phyloP scores from a whole-genome alignment of 805 yeast genomes.

The Saccharomyces jurei region DNA sequence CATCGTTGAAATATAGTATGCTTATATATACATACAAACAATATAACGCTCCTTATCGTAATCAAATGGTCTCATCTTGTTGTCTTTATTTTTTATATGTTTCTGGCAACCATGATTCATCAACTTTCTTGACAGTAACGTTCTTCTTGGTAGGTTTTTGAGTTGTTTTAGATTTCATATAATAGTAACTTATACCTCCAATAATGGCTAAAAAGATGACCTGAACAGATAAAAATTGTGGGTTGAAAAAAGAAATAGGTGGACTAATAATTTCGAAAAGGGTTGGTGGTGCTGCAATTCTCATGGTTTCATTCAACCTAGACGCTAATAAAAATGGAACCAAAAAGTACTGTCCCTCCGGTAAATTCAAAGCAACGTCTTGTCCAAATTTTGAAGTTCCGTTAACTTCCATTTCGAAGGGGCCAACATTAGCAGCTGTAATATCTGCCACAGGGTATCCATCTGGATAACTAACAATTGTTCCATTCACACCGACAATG shows the following conservation, averaged over 20 bases:
- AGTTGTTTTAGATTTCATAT: not conserved
- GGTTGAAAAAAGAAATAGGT: slow-evolving; percentile 62
- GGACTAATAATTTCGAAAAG: slow-evolving; percentile 53
- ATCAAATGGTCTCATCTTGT: not conserved
- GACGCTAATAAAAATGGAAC: slow-evolving; percentile 52
- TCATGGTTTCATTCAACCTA: slow-evolving; percentile 42
- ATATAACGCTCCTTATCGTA: not conserved
- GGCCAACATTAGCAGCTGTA: slow-evolving; percentile 58
- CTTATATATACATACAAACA: not conserved
- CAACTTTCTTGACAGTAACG: slow-evolving; percentile 14
- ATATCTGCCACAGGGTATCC: slow-evolving; percentile 50
- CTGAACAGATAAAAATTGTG: slow-evolving; percentile 60
- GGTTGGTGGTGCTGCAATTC: slow-evolving; percentile 50
- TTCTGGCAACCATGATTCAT: slow-evolving; percentile 53
- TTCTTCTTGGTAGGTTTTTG: not conserved
- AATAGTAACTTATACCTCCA: slow-evolving; percentile 42
- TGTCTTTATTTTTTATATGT: slow-evolving; percentile 32
- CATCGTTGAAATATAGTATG: not conserved
- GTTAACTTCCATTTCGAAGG: slow-evolving; percentile 44
- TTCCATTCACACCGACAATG: slow-evolving; percentile 64
- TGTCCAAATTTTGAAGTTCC: slow-evolving; percentile 46
- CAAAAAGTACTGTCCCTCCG: slow-evolving; percentile 49
- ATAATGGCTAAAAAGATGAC: slow-evolving; percentile 42
- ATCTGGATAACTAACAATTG: slow-evolving; percentile 46
- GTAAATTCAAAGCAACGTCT: slow-evolving; percentile 48